These are phyloP conservation scores for Chlorencoelia australis DNA, from an alignment of 2,329 filamentous ascomycete species.

Conservation along the genomic window DNA sequence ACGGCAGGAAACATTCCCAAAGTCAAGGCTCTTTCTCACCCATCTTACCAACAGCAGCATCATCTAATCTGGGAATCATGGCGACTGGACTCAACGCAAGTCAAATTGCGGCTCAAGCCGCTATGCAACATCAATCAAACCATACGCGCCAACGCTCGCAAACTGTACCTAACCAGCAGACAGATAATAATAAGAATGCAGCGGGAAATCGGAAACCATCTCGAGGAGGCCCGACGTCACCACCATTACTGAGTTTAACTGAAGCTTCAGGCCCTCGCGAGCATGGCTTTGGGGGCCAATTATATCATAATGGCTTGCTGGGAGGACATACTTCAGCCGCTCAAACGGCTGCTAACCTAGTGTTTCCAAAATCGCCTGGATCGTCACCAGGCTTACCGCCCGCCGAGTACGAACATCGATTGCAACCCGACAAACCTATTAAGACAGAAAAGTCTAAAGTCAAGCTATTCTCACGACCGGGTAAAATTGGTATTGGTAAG, in stretches of 20 bases:
- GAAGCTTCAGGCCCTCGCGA: constrained; percentile 54
- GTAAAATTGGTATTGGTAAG: constrained; percentile 61
- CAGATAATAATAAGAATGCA: constrained; percentile 16
- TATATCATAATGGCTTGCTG: constrained; percentile 51
- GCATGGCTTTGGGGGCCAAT: constrained; percentile 36
- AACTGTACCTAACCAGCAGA: constrained; percentile 50
- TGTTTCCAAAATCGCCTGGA: constrained; percentile 47
- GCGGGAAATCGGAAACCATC: constrained; percentile 19
- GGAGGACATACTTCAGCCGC: constrained; percentile 55
- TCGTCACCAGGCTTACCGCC: constrained; percentile 23
- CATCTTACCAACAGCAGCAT: constrained; percentile 48
- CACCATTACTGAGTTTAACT: constrained; percentile 53
- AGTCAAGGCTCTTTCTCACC: constrained; percentile 71
- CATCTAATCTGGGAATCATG: constrained; percentile 29
- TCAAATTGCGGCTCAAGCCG: constrained; percentile 71
- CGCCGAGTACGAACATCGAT: constrained; percentile 27
- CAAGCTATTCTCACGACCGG: constrained; percentile 71
- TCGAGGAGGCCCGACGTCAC: constrained; percentile 43
- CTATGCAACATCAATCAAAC: constrained; percentile 51
- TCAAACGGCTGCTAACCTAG: constrained; percentile 62
- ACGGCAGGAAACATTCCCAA: constrained; percentile 59
- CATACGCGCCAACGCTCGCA: constrained; percentile 57
- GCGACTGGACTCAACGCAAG: constrained; percentile 46
- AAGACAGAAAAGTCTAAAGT: constrained; percentile 66
- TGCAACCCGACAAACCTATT: constrained; percentile 44